Evolutionary conservation across 257 asterid species (phyloP), one percentile per base, ranked within the genome.

Genomic region (Paulownia fortunei): DNA sequence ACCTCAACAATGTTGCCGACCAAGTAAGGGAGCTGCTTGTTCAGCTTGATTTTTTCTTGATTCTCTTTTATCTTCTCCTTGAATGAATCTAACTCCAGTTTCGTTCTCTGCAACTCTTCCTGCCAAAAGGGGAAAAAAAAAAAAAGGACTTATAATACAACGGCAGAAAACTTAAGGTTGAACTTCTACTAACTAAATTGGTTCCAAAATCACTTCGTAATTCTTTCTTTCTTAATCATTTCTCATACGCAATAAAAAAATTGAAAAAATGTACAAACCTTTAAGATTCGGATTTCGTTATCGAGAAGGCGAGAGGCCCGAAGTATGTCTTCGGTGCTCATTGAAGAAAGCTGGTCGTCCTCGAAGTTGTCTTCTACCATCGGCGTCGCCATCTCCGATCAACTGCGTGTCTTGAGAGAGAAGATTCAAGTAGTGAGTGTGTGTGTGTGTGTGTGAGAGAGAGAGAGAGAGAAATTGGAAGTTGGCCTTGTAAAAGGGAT

Each of bases 241-340:
- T 19, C 37, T 46, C 36, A 46, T 44, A 34, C 46, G 64, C 49
- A 74, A 46, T 4, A 11, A n/a, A 52, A 64, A 27, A 42, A n/a
- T n/a, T 16, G 23, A 13, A 46, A 24, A 7, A 72, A 37, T n/a
- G n/a, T n/a, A n/a, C n/a, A n/a, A 70, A 94, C 98, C 98, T 89
- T 92, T 73, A 85, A 86, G 76, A 91, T 83, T 46, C 98, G 92
- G 74, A 91, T 88, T 79, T 94, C 97, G 65, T 85, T 94, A 73
- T 92, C 98, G 39, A 94, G 95, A 16, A 94, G 92, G 54, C 99
- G 96, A 72, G 99, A 94, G 70, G 95, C 96, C 79, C 98, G 92
- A 74, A 59, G 72, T 51, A 94, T 82, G 70, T 94, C 99, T 2
- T 94, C 98, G 0, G 94, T 90, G n/a, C 88, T 85, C 98, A 94